These are phyloP conservation scores for Nakazawaea molendinolei DNA, from an alignment of 805 yeast species.

Conservation along the genomic window DNA sequence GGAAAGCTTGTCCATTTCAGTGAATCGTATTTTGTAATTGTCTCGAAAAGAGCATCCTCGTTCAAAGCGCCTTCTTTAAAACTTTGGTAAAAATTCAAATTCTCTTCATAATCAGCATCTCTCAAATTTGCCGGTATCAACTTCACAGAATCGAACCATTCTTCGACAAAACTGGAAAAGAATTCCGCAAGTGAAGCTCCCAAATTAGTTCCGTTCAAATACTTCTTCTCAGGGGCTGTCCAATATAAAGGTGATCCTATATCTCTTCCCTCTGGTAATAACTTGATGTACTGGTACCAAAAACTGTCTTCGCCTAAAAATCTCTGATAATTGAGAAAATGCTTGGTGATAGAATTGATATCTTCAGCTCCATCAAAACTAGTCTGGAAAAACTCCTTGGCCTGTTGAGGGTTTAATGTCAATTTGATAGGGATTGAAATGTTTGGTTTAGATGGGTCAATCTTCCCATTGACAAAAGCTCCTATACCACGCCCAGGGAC, in stretches of 20 bases:
- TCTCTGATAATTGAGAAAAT: slow-evolving; percentile 15
- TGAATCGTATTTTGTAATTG: not conserved
- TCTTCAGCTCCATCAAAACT: slow-evolving; percentile 3
- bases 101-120: slow-evolving; percentile 16
- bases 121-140: slow-evolving; percentile 16
- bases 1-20: slow-evolving; percentile 56
- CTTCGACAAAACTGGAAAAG: slow-evolving; percentile 40
- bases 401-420: slow-evolving; percentile 5
- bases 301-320: slow-evolving; percentile 4
- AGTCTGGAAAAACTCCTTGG: slow-evolving; percentile 4
- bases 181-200: slow-evolving; percentile 46
- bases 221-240: slow-evolving; percentile 41
- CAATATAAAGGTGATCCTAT: slow-evolving; percentile 65
- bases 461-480: slow-evolving; percentile 17
- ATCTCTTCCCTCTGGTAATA: slow-evolving; percentile 30
- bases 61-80: slow-evolving; percentile 12
- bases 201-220: slow-evolving; percentile 65
- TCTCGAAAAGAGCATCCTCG: slow-evolving; percentile 1
- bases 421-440: slow-evolving; percentile 7
- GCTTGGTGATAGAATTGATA: slow-evolving; percentile 9
- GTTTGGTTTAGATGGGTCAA: slow-evolving; percentile 11
- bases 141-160: slow-evolving; percentile 41
- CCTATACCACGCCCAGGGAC: slow-evolving; percentile 28
- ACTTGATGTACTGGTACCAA: slow-evolving; percentile 24
- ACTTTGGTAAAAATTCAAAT: slow-evolving; percentile 22